Percentiles rank a stretch among this genome's conserved stretches.
Conservation (phyloP, 495 filamentous ascomycete genomes). For the Penicillium alfredii region DNA sequence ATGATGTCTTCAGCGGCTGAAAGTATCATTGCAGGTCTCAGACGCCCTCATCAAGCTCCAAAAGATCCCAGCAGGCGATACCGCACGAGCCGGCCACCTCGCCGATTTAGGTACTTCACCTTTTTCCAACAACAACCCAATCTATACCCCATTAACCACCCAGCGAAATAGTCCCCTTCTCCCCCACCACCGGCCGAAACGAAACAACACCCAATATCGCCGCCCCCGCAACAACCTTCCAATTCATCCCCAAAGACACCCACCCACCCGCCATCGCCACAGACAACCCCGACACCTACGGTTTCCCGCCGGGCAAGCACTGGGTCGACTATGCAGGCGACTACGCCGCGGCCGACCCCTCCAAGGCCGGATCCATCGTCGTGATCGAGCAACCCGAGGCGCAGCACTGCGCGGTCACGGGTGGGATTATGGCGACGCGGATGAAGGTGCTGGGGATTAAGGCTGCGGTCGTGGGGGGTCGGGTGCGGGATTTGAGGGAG, state of each 20-base stretch:
- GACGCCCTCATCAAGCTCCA: constrained; percentile 59
- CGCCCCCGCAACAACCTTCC: constrained; percentile 58
- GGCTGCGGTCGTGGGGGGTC: constrained; percentile 53
- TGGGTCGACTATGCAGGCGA: constrained; percentile 50
- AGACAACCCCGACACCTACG: constrained; percentile 23
- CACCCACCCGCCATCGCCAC: constrained; percentile 20
- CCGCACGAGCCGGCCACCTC: constrained; percentile 51
- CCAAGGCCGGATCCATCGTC: constrained; percentile 46
- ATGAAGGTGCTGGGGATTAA: constrained; percentile 52
- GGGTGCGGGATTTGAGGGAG: constrained; percentile 57
- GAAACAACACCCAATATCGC: constrained; percentile 36
- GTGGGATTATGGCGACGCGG: constrained; percentile 61
- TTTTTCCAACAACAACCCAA: constrained; percentile 2
- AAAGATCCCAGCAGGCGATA: constrained; percentile 32
- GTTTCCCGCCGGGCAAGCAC: constrained; percentile 43
- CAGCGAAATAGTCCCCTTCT: constrained; percentile 29
- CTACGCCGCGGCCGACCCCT: constrained; percentile 15
- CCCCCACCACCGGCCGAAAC: constrained; percentile 30
- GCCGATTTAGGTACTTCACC: constrained; percentile 48
- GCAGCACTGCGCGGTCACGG: constrained; percentile 58
- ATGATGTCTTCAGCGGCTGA: no score
- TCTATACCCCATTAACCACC: constrained; percentile 3
- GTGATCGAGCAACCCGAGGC: constrained; percentile 53
- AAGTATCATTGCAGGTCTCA: no score
- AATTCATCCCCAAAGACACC: constrained; percentile 49